A percentile compares a stretch with the other conserved stretches of the same genome.
These are phyloP conservation scores for Plantago lanceolata DNA, from an alignment of 305 asterid species.

Conservation along the genomic window DNA sequence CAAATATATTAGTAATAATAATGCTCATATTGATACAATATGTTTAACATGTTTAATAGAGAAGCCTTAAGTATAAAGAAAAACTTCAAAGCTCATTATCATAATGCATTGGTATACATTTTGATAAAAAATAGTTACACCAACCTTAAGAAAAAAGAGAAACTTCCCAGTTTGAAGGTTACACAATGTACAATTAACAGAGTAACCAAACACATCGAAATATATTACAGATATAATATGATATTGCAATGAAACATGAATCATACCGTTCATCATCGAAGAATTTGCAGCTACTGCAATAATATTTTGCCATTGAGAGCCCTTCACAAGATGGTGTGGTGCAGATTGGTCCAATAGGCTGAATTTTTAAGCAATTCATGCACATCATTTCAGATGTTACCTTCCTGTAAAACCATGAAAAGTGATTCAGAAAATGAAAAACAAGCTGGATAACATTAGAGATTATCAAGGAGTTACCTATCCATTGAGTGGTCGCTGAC, in stretches of 20 bases:
- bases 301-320: constrained; percentile 87
- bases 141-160: background rate
- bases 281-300: constrained; percentile 93
- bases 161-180: background rate
- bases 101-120: background rate
- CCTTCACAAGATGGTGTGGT: constrained; percentile 67
- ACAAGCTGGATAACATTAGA: constrained; percentile 11
- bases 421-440: constrained; percentile 1
- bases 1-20: too few species aligned
- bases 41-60: constrained; percentile 1
- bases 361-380: constrained; percentile 84
- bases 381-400: constrained; percentile 97
- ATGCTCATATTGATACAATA: constrained; percentile 6
- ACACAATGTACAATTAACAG: background rate
- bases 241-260: constrained; percentile 16
- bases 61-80: background rate
- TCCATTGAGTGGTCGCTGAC: constrained; percentile 98
- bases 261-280: constrained; percentile 90
- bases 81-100: too few species aligned
- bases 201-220: background rate
- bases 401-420: constrained; percentile 49
- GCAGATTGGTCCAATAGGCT: constrained; percentile 82
- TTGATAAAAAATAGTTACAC: background rate
- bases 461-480: constrained; percentile 41
- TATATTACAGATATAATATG: constrained; percentile 3